Evolutionary conservation across 805 yeast species (phyloP), one percentile per base, ranked within the genome.

Genomic region (Scheffersomyces lignosus): DNA sequence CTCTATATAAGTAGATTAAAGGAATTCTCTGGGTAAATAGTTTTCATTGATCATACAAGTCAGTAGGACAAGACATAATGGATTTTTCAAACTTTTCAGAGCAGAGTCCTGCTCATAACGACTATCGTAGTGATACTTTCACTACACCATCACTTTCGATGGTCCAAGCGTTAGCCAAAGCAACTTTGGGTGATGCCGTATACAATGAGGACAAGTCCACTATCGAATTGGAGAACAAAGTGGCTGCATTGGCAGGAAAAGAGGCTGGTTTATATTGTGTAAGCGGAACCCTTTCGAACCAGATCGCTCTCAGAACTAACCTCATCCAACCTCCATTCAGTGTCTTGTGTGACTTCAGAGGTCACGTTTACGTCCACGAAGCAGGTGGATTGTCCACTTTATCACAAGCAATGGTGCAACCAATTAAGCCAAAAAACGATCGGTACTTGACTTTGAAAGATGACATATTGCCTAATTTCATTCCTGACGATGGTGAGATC

Each of bases 41-140:
- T n/a, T n/a, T n/a, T n/a, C n/a, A n/a, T n/a, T n/a, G n/a, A n/a
- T n/a, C n/a, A n/a, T n/a, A n/a, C n/a, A n/a, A n/a, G n/a, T n/a
- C n/a, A n/a, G n/a, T n/a, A n/a, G n/a, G n/a, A 20, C 24, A 20
- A 7, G 10, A 7, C 24, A 7, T 20, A 20, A 20, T 29, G 17
- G 27, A 32, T 8, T 33, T 15, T 15, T 18, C 39, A 7, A 30
- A 28, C 10, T 41, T 31, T 20, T 17, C 16, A 10, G 17, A 22
- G 4, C 36, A 39, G 24, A 20, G 42, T 18, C 55, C 67, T 23
- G 64, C 72, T 9, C 61, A 54, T 41, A 64, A 63, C 39, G 73
- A 68, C 38, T 68, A 66, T 46, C 58, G 72, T 33, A 44, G 91
- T 52, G 98, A 90, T 58, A 90, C 96, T 1, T 87, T 88, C 73